These are phyloP conservation scores for Raffaelea deltoideospora DNA, from an alignment of 2,329 filamentous ascomycete species.

Conservation along the genomic window DNA sequence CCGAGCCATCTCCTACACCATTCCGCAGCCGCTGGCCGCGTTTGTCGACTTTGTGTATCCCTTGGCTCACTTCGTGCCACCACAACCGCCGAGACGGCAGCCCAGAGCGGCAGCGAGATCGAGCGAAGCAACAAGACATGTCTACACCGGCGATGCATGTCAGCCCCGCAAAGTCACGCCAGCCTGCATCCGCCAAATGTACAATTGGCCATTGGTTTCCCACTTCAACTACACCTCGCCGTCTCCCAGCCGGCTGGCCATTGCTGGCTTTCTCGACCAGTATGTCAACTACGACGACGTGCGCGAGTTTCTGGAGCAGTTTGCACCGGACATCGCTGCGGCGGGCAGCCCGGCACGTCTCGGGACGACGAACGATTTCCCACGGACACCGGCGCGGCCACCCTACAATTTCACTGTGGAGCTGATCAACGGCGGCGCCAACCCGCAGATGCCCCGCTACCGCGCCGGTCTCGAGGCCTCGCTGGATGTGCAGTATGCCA, in stretches of 20 bases:
- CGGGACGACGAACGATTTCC: too few relatives aligned
- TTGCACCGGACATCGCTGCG: constrained; percentile 1
- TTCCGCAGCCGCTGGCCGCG: constrained; percentile 23
- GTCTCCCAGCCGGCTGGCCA: constrained; percentile 24
- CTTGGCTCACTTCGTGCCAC: constrained; percentile 32
- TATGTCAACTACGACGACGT: constrained; percentile 29
- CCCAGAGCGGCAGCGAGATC: constrained; percentile 1
- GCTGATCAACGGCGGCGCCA: constrained; percentile 28
- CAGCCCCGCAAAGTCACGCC: constrained; percentile 18
- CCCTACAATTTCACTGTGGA: constrained; percentile 17
- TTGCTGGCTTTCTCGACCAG: constrained; percentile 35
- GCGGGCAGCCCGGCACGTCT: too few relatives aligned
- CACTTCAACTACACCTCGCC: background rate
- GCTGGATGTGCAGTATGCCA: constrained; percentile 32
- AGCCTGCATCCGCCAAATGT: constrained; percentile 26
- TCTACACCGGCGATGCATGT: constrained; percentile 11
- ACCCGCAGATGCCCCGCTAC: constrained; percentile 19
- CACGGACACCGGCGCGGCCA: background rate
- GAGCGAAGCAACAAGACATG: background rate
- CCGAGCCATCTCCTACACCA: constrained; percentile 27
- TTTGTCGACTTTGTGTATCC: constrained; percentile 32
- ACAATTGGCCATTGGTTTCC: constrained; percentile 21
- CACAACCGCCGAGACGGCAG: constrained; percentile 8
- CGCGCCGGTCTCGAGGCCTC: constrained; percentile 28
- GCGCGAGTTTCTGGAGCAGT: constrained; percentile 15